Conservation (phyloP, 1,284 basidiomycete genomes). For the Cronartium ribicola region DNA sequence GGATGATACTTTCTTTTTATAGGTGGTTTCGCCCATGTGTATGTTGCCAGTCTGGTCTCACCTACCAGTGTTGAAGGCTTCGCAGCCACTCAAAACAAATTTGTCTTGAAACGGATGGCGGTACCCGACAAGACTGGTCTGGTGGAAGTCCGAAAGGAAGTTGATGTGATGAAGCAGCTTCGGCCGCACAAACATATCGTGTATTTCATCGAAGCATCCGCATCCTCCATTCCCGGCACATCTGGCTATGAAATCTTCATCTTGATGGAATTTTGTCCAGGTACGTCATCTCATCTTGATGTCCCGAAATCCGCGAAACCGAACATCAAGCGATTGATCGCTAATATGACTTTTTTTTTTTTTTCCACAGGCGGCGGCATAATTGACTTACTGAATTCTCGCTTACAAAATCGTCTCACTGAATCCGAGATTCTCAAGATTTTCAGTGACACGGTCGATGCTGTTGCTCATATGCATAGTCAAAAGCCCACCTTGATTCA, state of each 20-base stretch:
- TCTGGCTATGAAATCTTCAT: constrained; percentile 95
- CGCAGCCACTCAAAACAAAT: constrained; percentile 80
- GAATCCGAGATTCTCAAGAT: constrained; percentile 96
- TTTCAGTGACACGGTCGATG: constrained; percentile 68
- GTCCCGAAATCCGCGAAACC: constrained; percentile 40
- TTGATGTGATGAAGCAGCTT: constrained; percentile 90
- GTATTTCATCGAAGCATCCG: constrained; percentile 82
- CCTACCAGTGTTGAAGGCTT: constrained; percentile 44
- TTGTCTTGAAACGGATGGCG: constrained; percentile 89
- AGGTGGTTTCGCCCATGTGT: constrained; percentile 98
- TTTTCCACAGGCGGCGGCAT: constrained; percentile 75
- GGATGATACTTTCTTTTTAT: constrained; percentile 27
- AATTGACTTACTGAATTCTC: constrained; percentile 98
- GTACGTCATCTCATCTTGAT: constrained; percentile 50
- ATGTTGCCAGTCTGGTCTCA: constrained; percentile 71
- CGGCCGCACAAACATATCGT: constrained; percentile 89
- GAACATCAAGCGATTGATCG: not conserved
- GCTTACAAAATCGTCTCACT: constrained; percentile 83
- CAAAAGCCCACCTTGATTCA: constrained; percentile 83
- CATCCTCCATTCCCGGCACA: constrained; percentile 73
- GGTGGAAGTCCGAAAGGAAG: constrained; percentile 92
- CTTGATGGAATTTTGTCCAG: constrained; percentile 92
- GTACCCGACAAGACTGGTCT: constrained; percentile 85
- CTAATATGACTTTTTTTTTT: not conserved
- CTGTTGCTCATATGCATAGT: constrained; percentile 92